Evolutionary conservation across 371 early-diverging fungal species (phyloP).

Genomic region (Apophysomyces elegans): DNA sequence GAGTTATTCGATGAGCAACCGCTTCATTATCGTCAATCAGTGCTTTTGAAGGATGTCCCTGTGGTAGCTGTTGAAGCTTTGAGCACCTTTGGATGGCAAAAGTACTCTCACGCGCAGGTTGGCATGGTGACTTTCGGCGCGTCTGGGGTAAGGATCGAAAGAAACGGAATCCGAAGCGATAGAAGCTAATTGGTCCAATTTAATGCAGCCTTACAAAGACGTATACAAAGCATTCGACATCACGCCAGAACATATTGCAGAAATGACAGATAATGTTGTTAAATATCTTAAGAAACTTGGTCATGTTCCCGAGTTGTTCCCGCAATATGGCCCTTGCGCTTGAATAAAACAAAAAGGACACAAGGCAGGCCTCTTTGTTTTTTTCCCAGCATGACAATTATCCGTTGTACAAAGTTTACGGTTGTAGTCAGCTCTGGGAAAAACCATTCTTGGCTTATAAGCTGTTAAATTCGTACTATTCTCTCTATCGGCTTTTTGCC

Average conservation of each 20-base stretch:
- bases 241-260: slow-evolving; percentile 69
- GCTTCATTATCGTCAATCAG: slow-evolving; percentile 82
- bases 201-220: slow-evolving; percentile 61
- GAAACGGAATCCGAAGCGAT: not conserved
- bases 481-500: not conserved
- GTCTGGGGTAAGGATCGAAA: slow-evolving; percentile 55
- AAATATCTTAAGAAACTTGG: slow-evolving; percentile 64
- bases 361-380: not conserved
- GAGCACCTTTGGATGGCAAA: slow-evolving; percentile 93
- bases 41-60: slow-evolving; percentile 83
- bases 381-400: slow-evolving; percentile 8
- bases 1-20: slow-evolving; percentile 95
- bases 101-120: slow-evolving; percentile 87
- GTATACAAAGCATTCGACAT: slow-evolving; percentile 81
- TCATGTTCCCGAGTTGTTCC: slow-evolving; percentile 33
- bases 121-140: slow-evolving; percentile 97
- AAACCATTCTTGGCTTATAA: not conserved
- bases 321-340: slow-evolving; percentile 10
- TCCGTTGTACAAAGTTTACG: not conserved
- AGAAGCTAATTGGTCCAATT: not conserved
- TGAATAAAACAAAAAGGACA: not conserved
- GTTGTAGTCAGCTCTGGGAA: not conserved
- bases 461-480: no score
- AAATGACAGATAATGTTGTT: slow-evolving; percentile 70
- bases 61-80: slow-evolving; percentile 95